Evolutionary conservation across 768 basidiomycete species (phyloP).

Genomic region (Mycena filopes): DNA sequence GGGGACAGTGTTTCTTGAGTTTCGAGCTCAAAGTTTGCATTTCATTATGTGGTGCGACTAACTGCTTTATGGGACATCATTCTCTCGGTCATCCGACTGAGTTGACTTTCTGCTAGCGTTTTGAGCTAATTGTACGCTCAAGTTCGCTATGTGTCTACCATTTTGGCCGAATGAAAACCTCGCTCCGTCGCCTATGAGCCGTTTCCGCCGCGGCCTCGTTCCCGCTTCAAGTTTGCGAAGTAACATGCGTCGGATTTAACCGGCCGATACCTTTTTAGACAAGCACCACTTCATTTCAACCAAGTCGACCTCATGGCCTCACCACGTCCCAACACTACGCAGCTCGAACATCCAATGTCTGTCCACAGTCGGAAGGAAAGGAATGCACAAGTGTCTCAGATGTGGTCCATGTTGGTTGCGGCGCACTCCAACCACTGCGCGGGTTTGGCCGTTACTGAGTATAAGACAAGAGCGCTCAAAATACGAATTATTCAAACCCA

Average conservation of each 20-base stretch:
- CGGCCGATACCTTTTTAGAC: not conserved
- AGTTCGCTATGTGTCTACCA: constrained; percentile 43
- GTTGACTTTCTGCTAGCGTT: too few species aligned
- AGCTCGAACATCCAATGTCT: not conserved
- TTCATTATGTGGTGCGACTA: constrained; percentile 39
- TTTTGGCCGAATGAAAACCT: constrained; percentile 33
- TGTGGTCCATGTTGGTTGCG: not conserved
- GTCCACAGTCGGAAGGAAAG: not conserved
- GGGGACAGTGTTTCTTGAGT: constrained; percentile 64
- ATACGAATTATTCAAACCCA: not conserved
- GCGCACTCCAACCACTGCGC: too few species aligned
- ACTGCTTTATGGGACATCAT: too few species aligned
- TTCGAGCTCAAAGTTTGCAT: not conserved
- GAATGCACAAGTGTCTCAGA: not conserved
- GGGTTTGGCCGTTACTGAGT: too few species aligned
- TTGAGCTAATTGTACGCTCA: too few species aligned
- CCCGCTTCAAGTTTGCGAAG: not conserved
- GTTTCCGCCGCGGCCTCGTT: not conserved
- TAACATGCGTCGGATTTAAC: not conserved
- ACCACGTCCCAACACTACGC: not conserved
- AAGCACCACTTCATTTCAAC: constrained; percentile 8
- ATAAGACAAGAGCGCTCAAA: too few species aligned
- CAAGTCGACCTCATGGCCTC: not conserved
- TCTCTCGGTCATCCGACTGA: too few species aligned
- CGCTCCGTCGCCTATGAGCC: not conserved